A percentile compares a stretch with the other conserved stretches of the same genome.
These are phyloP conservation scores for Hyaloscypha finlandica DNA, from an alignment of 495 filamentous ascomycete genomes.

Conservation along the genomic window DNA sequence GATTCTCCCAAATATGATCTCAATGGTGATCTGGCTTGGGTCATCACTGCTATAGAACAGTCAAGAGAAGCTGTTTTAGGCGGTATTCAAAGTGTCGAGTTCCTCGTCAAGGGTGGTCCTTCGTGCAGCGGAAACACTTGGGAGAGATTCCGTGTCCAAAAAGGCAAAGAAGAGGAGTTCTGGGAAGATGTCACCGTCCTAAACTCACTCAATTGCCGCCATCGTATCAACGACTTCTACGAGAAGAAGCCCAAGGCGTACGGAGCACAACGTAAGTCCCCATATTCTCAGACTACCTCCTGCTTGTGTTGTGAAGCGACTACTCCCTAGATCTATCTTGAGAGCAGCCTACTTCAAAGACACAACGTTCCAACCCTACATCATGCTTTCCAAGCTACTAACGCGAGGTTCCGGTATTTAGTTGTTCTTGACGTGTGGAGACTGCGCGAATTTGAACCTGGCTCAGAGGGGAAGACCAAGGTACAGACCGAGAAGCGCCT, in stretches of 20 bases:
- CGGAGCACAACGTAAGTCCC: slow-evolving; percentile 1
- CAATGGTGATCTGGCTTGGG: slow-evolving; percentile 18
- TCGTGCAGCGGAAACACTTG: not conserved
- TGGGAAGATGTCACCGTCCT: slow-evolving; percentile 19
- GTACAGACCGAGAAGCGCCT: not conserved
- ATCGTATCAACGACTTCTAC: slow-evolving; percentile 11
- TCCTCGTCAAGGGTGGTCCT: slow-evolving; percentile 4
- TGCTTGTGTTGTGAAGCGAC: no score
- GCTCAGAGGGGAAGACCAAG: not conserved
- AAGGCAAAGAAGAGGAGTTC: not conserved
- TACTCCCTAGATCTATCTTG: no score
- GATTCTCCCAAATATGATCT: slow-evolving; percentile 12
- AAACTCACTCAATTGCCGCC: not conserved
- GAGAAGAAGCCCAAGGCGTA: slow-evolving; percentile 1
- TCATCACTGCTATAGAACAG: not conserved
- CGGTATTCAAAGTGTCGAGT: slow-evolving; percentile 7
- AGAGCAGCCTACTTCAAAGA: no score
- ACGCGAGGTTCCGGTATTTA: not conserved
- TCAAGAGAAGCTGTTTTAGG: slow-evolving; percentile 1
- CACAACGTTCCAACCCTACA: not conserved
- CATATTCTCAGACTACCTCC: no score
- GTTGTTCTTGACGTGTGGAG: slow-evolving; percentile 13
- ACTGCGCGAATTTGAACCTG: not conserved
- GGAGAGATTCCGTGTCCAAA: not conserved
- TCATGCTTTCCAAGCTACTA: no score